Evolutionary conservation across 1,139 yeast species (phyloP), one percentile per base, ranked within the genome.

Genomic region (Candida sp.): DNA sequence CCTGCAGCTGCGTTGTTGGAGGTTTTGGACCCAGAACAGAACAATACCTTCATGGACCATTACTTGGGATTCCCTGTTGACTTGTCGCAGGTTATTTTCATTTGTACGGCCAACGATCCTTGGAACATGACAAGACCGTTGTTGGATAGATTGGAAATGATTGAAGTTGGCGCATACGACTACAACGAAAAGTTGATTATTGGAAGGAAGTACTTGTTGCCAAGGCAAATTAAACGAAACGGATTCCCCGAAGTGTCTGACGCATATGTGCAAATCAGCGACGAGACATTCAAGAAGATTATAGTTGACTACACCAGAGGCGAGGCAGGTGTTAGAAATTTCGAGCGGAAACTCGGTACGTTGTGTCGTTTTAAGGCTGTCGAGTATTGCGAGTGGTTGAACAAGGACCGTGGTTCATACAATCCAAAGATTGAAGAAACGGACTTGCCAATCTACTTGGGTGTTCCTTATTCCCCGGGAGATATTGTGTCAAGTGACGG

Each of bases 1-100:
- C 97, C 97, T 0, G 87, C 94, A 11, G 96, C 97, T 33, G 97
- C 97, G 0, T 75, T 92, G 62, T 75, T 92, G 54, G 97, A 92
- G 65, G 96, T 92, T 0, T 77, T 92, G 58, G 98, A 92, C 62
- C 97, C 98, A 0, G 97, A 92, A 66, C 97, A 92, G 66, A 92
- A 92, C 66, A 73, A 75, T 44, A 78, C 83, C 28, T 92, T 91
- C 69, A 85, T 83, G 43, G 98, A 92, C 67, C 96, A 91, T 63
- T 92, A 90, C 64, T 72, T 92, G 53, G 96, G 96, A 11, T 89
- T 92, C 67, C 97, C 97, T 0, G 79, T 91, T 33, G 97, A 92
- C 63, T 73, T 92, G 58, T 88, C 96, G 2, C 91, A 89, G 58
- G 91, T 90, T 5, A 75, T 91, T 38, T 92, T 92, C 65, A 82